Conservation (phyloP, 1,139 yeast species). For the Saccharomycopsis crataegensis region DNA sequence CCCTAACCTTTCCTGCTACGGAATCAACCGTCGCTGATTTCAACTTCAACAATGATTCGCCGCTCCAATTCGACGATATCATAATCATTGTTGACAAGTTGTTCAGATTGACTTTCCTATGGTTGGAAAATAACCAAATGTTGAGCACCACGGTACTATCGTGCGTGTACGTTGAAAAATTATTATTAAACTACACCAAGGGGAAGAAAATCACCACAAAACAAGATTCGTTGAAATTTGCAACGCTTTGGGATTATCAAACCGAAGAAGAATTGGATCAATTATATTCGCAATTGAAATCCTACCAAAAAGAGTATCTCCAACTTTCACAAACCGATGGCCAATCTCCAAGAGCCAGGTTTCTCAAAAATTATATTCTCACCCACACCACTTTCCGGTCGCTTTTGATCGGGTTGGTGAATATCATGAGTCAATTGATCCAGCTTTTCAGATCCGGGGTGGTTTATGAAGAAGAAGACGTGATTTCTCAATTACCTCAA, state of each 20-base stretch:
- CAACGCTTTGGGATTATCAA: slow-evolving; percentile 7
- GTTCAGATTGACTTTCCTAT: slow-evolving; percentile 40
- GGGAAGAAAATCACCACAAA: background rate
- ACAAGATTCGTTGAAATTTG: slow-evolving; percentile 10
- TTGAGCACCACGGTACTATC: slow-evolving; percentile 44
- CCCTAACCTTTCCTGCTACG: slow-evolving; percentile 36
- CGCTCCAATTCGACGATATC: slow-evolving; percentile 18
- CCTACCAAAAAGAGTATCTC: background rate
- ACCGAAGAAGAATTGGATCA: background rate
- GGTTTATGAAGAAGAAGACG: slow-evolving; percentile 69
- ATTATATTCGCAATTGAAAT: background rate
- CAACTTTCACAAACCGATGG: no score
- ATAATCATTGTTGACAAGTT: slow-evolving; percentile 39
- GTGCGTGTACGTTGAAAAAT: slow-evolving; percentile 53
- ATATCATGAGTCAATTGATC: slow-evolving; percentile 43
- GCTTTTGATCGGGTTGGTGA: slow-evolving; percentile 43
- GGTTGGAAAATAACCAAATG: slow-evolving; percentile 58
- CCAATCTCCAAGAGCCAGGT: background rate
- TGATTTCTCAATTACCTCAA: slow-evolving; percentile 43
- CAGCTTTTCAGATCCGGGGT: slow-evolving; percentile 48
- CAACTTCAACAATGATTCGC: slow-evolving; percentile 20
- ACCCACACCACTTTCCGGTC: slow-evolving; percentile 44
- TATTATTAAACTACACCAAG: slow-evolving; percentile 37
- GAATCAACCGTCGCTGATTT: slow-evolving; percentile 37
- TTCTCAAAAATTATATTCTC: slow-evolving; percentile 25